Conservation (phyloP, 108 stramenopile species). For the Nitzschia inconspicua region DNA sequence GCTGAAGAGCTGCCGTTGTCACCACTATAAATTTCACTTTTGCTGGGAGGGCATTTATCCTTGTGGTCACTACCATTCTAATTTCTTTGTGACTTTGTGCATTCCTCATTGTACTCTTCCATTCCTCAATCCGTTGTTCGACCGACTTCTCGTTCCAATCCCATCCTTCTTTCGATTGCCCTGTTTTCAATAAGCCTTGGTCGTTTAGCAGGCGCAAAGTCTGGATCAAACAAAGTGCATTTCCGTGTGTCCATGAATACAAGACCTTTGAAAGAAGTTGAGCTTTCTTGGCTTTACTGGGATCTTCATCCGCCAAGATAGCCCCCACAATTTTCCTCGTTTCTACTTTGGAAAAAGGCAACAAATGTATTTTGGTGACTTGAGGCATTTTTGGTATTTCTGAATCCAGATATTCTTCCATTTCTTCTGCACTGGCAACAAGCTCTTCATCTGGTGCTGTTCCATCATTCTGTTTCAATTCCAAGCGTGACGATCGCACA, state of each 20-base stretch:
- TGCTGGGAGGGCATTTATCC: slow-evolving; percentile 15
- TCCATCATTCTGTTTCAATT: neutral
- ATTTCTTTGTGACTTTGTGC: too few relatives aligned
- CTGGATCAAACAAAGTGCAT: slow-evolving; percentile 12
- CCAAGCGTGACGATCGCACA: neutral
- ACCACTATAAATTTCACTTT: slow-evolving; percentile 5
- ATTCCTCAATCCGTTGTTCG: slow-evolving; percentile 9
- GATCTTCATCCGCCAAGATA: too few relatives aligned
- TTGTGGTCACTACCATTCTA: too few relatives aligned
- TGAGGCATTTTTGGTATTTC: too few relatives aligned
- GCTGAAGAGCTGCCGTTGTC: neutral
- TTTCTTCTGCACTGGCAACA: neutral
- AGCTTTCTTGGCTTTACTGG: too few relatives aligned
- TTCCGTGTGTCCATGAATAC: too few relatives aligned
- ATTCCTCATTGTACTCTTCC: too few relatives aligned
- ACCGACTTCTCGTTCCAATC: slow-evolving; percentile 12
- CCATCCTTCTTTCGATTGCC: neutral
- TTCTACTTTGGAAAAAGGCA: too few relatives aligned
- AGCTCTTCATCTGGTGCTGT: neutral
- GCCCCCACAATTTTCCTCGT: too few relatives aligned
- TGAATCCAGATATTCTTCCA: neutral
- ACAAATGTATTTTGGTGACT: too few relatives aligned
- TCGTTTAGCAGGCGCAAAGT: slow-evolving; percentile 10
- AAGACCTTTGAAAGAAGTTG: too few relatives aligned
- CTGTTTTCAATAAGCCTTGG: neutral